These are phyloP conservation scores for Apophysomyces variabilis DNA, from an alignment of 371 early-diverging fungal genomes.

Conservation along the genomic window DNA sequence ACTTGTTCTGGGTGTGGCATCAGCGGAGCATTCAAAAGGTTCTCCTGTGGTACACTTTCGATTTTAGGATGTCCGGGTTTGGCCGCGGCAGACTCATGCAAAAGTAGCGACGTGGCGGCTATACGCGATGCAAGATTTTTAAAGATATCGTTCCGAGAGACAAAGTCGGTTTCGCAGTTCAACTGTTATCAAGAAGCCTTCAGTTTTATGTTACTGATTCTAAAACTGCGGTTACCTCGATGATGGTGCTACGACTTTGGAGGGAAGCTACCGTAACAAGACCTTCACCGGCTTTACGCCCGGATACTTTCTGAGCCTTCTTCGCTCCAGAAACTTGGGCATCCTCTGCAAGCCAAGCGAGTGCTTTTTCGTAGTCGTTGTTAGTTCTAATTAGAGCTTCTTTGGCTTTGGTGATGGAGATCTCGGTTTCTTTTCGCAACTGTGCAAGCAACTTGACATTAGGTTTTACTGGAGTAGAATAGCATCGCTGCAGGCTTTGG, in stretches of 20 bases:
- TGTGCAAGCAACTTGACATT: constrained; percentile 70
- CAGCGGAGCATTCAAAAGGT: constrained; percentile 55
- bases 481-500: constrained; percentile 8
- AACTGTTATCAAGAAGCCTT: constrained; percentile 50
- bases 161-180: constrained; percentile 96
- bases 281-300: constrained; percentile 55
- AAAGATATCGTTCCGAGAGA: constrained; percentile 84
- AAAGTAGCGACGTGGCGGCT: constrained; percentile 66
- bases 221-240: constrained; percentile 57
- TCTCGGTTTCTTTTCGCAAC: constrained; percentile 84
- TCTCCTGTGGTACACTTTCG: constrained; percentile 45
- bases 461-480: constrained; percentile 60
- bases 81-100: constrained; percentile 41
- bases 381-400: constrained; percentile 78
- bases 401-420: constrained; percentile 85
- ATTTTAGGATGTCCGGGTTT: constrained; percentile 27
- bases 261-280: constrained; percentile 71
- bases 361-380: constrained; percentile 80
- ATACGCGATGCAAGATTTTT: constrained; percentile 74
- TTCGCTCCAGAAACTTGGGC: constrained; percentile 71
- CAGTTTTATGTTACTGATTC: neutral
- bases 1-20: constrained; percentile 58
- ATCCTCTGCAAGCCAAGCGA: constrained; percentile 83
- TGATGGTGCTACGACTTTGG: constrained; percentile 60
- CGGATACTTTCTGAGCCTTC: constrained; percentile 65